Evolutionary conservation across 129 eudicot species (phyloP), one percentile per base, ranked within the genome.

Genomic region (Centella asiatica): DNA sequence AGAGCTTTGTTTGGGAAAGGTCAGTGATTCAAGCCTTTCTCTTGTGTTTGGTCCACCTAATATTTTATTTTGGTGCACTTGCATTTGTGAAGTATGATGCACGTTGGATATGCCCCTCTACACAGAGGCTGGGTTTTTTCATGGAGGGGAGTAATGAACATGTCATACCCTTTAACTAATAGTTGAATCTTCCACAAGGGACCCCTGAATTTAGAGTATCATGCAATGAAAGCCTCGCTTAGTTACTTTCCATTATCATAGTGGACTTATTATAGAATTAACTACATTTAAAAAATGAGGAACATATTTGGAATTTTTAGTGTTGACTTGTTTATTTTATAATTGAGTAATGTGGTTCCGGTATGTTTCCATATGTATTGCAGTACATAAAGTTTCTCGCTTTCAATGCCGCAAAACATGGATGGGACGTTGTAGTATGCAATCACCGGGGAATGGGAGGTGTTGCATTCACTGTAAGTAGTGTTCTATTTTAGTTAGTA

Each of bases 401-500:
- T 58, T 58, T 33, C 31, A 33, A 58, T 40, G 34, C 37, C 45
- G 46, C 63, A 34, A 58, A 34, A 34, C 63, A 18, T 58, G 63
- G 63, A 58, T 58, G 63, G 63, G 22, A 58, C 34, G 63, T 58
- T 15, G 40, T 58, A 28, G 63, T 58, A 15, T 33, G 45, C 46
- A 58, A 34, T 34, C 63, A 58, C 25, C 46, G 63, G 20, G 46
- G 46, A 33, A 33, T 33, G 63, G 46, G 63, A 6, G 63, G 63
- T 4, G 46, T 58, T 5, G 33, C 63, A 34, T 34, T 58, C 29
- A 58, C 46, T 20, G 63, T 58, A 24, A 58, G 63, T 58, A 18
- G 5, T 58, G 33, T 33, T 11, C 36, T 29, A 23, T 31, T 56
- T 20, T n/a, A 18, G n/a, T 25, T 56, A 0, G 22, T 18, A 56